phyloP scores from a whole-genome alignment of 1,284 basidiomycete species.

The Irpex sp. region DNA sequence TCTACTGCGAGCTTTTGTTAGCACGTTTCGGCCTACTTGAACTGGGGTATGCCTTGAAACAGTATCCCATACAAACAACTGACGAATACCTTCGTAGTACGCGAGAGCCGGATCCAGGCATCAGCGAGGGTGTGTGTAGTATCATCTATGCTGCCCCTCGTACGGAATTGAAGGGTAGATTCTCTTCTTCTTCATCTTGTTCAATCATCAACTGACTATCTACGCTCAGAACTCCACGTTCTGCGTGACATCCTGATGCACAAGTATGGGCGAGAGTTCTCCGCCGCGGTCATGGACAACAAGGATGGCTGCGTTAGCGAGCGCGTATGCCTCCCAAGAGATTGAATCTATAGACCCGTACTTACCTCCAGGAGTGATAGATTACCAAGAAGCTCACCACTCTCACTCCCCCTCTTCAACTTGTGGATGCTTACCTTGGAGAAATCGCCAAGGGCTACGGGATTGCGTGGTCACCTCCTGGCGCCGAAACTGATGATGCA shows the following conservation, averaged over 20 bases:
- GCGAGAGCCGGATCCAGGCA: constrained; percentile 80
- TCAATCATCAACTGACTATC: background rate
- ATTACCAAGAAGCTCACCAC: constrained; percentile 70
- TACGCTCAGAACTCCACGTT: constrained; percentile 74
- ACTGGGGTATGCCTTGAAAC: constrained; percentile 47
- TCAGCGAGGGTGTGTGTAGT: constrained; percentile 73
- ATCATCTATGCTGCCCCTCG: constrained; percentile 90
- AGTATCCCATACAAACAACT: background rate
- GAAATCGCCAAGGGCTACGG: constrained; percentile 90
- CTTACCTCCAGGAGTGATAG: constrained; percentile 32
- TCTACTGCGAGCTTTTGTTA: constrained; percentile 91
- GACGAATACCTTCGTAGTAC: constrained; percentile 39
- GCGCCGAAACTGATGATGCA: constrained; percentile 22
- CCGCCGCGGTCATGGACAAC: constrained; percentile 80
- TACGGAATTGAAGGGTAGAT: constrained; percentile 83
- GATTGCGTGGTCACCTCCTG: constrained; percentile 61
- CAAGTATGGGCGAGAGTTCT: constrained; percentile 87
- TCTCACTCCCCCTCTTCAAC: constrained; percentile 64
- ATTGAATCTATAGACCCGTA: background rate
- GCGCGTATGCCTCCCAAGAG: constrained; percentile 48
- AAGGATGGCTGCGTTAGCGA: constrained; percentile 75
- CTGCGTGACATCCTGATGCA: constrained; percentile 93
- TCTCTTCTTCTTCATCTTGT: background rate
- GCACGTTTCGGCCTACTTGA: constrained; percentile 92
- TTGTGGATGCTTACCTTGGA: constrained; percentile 84